A percentile compares a stretch with the other conserved stretches of the same genome.
Conservation (phyloP, 805 yeast species). For the Wickerhamomyces chambardii region DNA sequence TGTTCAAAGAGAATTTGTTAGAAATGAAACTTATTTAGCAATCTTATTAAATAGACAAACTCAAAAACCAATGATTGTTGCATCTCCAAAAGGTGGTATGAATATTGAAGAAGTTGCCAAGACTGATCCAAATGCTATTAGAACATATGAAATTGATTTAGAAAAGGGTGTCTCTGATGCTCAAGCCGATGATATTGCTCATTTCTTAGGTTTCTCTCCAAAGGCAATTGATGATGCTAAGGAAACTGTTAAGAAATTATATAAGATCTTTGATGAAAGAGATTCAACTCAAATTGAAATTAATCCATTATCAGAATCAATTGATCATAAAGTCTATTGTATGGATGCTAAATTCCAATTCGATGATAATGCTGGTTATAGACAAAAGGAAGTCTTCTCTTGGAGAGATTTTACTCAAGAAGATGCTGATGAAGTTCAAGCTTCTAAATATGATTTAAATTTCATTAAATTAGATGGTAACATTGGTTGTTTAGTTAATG, state of each 20-base stretch:
- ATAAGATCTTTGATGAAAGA: slow-evolving; percentile 80
- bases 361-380: slow-evolving; percentile 92
- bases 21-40: slow-evolving; percentile 93
- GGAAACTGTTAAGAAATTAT: slow-evolving; percentile 75
- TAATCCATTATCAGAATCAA: slow-evolving; percentile 94
- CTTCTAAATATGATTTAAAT: slow-evolving; percentile 83
- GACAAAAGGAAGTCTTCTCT: slow-evolving; percentile 89
- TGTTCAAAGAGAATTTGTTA: slow-evolving; percentile 89
- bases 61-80: slow-evolving; percentile 88
- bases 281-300: slow-evolving; percentile 99
- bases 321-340: slow-evolving; percentile 84
- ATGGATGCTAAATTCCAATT: slow-evolving; percentile 99
- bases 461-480: slow-evolving; percentile 97
- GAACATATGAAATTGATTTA: slow-evolving; percentile 74
- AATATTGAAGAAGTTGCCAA: slow-evolving; percentile 98
- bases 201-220: slow-evolving; percentile 70
- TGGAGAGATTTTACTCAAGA: slow-evolving; percentile 99
- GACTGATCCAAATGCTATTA: slow-evolving; percentile 83
- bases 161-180: slow-evolving; percentile 72
- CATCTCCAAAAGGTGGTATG: slow-evolving; percentile 99
- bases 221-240: slow-evolving; percentile 83
- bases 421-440: slow-evolving; percentile 95
- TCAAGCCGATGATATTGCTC: slow-evolving; percentile 70
- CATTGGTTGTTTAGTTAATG: slow-evolving; percentile 98
- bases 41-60: slow-evolving; percentile 90